Evolutionary conservation across 768 basidiomycete genomes (phyloP).

Genomic region (Leccinellum luteum): DNA sequence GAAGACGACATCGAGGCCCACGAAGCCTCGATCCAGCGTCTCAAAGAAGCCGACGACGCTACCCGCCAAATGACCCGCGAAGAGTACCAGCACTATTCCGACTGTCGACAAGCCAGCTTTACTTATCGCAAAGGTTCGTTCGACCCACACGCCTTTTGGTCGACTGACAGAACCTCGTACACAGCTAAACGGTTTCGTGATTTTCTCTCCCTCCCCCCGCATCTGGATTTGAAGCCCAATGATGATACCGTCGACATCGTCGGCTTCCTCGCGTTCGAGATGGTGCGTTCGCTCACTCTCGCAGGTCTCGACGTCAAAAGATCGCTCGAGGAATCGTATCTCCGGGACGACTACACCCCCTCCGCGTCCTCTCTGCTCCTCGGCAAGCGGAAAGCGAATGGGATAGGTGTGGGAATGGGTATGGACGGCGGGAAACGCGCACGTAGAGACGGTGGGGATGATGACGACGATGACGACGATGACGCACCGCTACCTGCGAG

Average conservation of each 20-base stretch:
- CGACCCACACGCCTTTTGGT: neutral
- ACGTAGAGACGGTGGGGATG: constrained; percentile 47
- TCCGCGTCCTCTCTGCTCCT: constrained; percentile 50
- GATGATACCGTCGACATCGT: constrained; percentile 97
- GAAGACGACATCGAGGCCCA: constrained; percentile 96
- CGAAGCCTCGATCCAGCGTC: constrained; percentile 85
- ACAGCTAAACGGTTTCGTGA: constrained; percentile 94
- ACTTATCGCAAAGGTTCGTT: constrained; percentile 88
- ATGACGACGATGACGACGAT: constrained; percentile 55
- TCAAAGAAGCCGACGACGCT: constrained; percentile 94
- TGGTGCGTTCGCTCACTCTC: constrained; percentile 90
- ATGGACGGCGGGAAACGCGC: constrained; percentile 44
- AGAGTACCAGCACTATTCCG: constrained; percentile 95
- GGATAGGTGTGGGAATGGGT: constrained; percentile 46
- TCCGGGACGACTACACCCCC: constrained; percentile 58
- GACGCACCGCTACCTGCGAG: constrained; percentile 67
- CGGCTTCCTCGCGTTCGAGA: constrained; percentile 95
- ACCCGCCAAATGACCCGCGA: constrained; percentile 95
- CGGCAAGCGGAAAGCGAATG: constrained; percentile 65
- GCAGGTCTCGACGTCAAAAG: constrained; percentile 85
- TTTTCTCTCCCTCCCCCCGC: constrained; percentile 84
- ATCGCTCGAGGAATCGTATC: constrained; percentile 67
- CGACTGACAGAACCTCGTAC: neutral
- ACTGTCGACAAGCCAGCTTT: constrained; percentile 95
- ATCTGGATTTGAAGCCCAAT: constrained; percentile 84